phyloP scores from a whole-genome alignment of 305 asterid genomes.

The Fraxinus sp. region DNA sequence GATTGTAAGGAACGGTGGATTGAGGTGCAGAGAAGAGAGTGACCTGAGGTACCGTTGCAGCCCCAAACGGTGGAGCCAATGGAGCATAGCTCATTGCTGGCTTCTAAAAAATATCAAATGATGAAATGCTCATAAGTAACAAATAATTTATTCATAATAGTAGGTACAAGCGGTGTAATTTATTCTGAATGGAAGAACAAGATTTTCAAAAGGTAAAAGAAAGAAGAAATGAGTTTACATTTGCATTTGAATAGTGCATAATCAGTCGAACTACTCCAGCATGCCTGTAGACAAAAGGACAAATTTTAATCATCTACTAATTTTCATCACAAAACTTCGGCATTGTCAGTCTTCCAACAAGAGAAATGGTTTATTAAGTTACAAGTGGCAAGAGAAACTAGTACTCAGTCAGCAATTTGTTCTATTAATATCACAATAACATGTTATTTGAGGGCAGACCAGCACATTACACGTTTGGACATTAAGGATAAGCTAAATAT shows the following conservation, averaged over 20 bases:
- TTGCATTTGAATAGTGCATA: constrained; percentile 75
- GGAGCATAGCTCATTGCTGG: constrained; percentile 50
- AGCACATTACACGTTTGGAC: not conserved
- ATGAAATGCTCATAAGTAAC: not conserved
- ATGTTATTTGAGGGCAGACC: not conserved
- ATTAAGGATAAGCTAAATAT: not conserved
- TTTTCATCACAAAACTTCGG: not conserved
- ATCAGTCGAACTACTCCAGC: constrained; percentile 88
- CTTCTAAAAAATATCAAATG: constrained; percentile 49
- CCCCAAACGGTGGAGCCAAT: constrained; percentile 50
- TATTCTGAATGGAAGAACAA: not conserved
- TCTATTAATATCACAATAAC: not conserved
- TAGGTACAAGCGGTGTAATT: not conserved
- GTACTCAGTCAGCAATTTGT: not conserved
- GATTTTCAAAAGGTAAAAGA: not conserved
- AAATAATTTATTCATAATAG: not conserved
- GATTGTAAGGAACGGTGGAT: constrained; percentile 33
- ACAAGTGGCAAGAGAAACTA: not conserved
- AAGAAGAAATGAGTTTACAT: constrained; percentile 39
- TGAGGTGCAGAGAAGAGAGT: constrained; percentile 55
- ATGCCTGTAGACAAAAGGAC: constrained; percentile 47
- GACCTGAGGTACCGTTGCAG: constrained; percentile 31
- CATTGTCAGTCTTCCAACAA: not conserved
- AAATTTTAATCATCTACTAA: constrained; percentile 2
- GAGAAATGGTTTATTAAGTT: not conserved